Conservation (phyloP, 371 early-diverging fungal species). For the Mortierella sp. region DNA sequence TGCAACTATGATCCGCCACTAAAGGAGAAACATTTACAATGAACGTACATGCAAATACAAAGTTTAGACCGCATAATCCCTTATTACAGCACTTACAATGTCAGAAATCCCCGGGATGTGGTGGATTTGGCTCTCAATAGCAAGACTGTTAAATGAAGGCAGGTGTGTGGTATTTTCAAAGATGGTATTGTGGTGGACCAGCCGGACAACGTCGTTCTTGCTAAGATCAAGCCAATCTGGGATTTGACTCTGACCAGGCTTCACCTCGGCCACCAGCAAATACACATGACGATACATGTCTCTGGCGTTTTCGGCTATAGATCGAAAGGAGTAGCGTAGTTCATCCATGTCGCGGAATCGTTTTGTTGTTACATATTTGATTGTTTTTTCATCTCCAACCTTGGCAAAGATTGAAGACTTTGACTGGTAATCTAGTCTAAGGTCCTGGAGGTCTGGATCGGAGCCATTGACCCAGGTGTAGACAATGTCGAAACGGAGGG, state of each 20-base stretch:
- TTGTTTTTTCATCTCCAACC: constrained; percentile 4
- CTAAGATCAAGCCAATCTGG: constrained; percentile 44
- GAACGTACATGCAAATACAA: not conserved
- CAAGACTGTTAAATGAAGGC: constrained; percentile 55
- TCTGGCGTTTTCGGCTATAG: constrained; percentile 27
- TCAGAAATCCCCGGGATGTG: constrained; percentile 39
- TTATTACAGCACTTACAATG: constrained; percentile 28
- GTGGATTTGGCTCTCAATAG: constrained; percentile 52
- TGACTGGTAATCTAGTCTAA: constrained; percentile 13
- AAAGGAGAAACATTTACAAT: not conserved
- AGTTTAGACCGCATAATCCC: not conserved
- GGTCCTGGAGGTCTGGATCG: constrained; percentile 22
- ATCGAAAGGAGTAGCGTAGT: constrained; percentile 55
- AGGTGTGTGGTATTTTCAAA: constrained; percentile 33
- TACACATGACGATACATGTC: constrained; percentile 34
- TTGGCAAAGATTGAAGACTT: constrained; percentile 24
- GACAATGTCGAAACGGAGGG: constrained; percentile 32
- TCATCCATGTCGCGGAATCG: constrained; percentile 58
- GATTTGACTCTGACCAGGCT: constrained; percentile 15
- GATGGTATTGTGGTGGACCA: constrained; percentile 32
- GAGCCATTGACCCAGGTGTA: constrained; percentile 60
- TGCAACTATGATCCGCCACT: constrained; percentile 25
- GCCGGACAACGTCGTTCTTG: constrained; percentile 9
- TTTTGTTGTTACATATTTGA: constrained; percentile 10
- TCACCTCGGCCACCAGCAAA: constrained; percentile 31